phyloP scores from a whole-genome alignment of 129 eudicot species.

The Scalesia atractyloides region DNA sequence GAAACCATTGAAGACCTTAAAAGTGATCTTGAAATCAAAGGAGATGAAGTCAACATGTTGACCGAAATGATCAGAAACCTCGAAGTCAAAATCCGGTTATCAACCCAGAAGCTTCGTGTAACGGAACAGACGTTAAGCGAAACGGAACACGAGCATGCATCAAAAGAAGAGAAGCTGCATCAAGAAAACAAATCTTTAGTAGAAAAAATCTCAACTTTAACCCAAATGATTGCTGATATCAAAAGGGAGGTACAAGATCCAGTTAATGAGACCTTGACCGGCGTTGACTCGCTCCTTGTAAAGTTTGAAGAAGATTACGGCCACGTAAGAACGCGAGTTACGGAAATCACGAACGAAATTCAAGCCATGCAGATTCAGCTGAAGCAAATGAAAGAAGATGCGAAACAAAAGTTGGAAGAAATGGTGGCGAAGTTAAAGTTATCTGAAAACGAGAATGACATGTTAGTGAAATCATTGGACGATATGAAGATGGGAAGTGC shows the following conservation, averaged over 20 bases:
- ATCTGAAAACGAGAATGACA: constrained; percentile 39
- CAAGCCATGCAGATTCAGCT: constrained; percentile 48
- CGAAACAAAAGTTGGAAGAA: constrained; percentile 32
- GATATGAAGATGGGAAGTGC: neutral
- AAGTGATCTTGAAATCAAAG: constrained; percentile 72
- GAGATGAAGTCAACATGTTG: constrained; percentile 63
- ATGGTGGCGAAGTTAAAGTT: constrained; percentile 31
- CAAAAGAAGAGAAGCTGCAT: constrained; percentile 54
- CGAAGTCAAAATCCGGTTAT: constrained; percentile 77
- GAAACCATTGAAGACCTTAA: constrained; percentile 69
- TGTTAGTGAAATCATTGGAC: constrained; percentile 26
- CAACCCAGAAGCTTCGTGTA: constrained; percentile 81
- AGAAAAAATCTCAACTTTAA: constrained; percentile 47
- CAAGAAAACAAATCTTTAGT: constrained; percentile 55
- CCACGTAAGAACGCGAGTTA: constrained; percentile 55
- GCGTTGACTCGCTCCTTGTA: constrained; percentile 52
- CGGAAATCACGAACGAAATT: constrained; percentile 57
- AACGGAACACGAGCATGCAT: constrained; percentile 57
- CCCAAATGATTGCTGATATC: constrained; percentile 37
- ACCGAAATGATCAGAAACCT: constrained; percentile 58
- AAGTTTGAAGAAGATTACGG: constrained; percentile 86
- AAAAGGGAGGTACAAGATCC: constrained; percentile 52
- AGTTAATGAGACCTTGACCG: constrained; percentile 41
- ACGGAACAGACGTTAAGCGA: constrained; percentile 76
- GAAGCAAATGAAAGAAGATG: constrained; percentile 40